phyloP scores from a whole-genome alignment of 768 basidiomycete species.

The Mycena capillaripes region DNA sequence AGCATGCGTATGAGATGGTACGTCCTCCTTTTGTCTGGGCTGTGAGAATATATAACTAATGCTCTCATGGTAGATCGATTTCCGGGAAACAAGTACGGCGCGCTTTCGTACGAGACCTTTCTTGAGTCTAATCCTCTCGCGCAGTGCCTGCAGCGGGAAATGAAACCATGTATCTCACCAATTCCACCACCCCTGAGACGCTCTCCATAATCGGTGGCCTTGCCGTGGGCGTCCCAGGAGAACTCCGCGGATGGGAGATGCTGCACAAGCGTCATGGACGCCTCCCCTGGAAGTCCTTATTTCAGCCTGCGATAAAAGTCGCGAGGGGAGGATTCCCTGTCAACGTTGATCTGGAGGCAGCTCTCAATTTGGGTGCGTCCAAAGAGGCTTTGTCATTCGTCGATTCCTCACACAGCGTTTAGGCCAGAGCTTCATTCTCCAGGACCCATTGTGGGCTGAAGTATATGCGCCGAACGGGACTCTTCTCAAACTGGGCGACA shows the following conservation, averaged over 20 bases:
- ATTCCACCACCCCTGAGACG: constrained; percentile 45
- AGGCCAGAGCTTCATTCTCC: constrained; percentile 19
- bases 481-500: constrained; percentile 35
- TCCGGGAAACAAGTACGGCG: constrained; percentile 64
- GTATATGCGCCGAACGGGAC: constrained; percentile 45
- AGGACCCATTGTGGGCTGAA: constrained; percentile 44
- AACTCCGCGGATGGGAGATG: constrained; percentile 76
- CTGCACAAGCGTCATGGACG: constrained; percentile 77
- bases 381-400: neutral
- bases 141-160: constrained; percentile 66
- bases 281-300: constrained; percentile 72
- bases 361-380: constrained; percentile 1
- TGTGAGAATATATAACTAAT: constrained; percentile 41
- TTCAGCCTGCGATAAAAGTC: constrained; percentile 70
- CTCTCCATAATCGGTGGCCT: constrained; percentile 73
- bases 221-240: constrained; percentile 79
- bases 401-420: neutral
- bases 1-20: constrained; percentile 31
- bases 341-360: constrained; percentile 37
- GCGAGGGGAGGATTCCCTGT: constrained; percentile 52
- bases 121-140: neutral
- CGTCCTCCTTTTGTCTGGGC: constrained; percentile 18
- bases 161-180: constrained; percentile 67
- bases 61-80: constrained; percentile 70
- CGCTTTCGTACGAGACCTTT: neutral